These are phyloP conservation scores for Astragalus glycyphyllos DNA, from an alignment of 306 rosid genomes.

Conservation along the genomic window DNA sequence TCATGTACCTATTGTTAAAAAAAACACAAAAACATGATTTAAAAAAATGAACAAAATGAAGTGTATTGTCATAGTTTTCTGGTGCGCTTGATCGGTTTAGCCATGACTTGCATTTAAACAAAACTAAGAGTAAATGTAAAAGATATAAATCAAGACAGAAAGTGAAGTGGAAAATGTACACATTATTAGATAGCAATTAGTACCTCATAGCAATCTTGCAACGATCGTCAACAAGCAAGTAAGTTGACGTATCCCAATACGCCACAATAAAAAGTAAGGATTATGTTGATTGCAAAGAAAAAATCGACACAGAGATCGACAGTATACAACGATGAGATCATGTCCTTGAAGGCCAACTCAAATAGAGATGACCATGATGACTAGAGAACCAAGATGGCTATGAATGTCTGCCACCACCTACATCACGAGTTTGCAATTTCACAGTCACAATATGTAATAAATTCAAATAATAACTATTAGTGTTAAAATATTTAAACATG, in stretches of 20 bases:
- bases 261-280: slow-evolving; percentile 82
- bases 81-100: background rate
- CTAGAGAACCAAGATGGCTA: slow-evolving; percentile 71
- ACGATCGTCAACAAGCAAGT: slow-evolving; percentile 76
- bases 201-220: slow-evolving; percentile 81
- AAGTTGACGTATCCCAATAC: slow-evolving; percentile 77
- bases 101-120: slow-evolving; percentile 6
- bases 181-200: background rate
- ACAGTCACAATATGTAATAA: background rate
- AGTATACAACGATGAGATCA: slow-evolving; percentile 50
- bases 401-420: slow-evolving; percentile 84
- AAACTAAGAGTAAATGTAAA: background rate
- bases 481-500: slow-evolving; percentile 10
- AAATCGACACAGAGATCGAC: slow-evolving; percentile 72
- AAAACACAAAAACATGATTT: slow-evolving; percentile 13
- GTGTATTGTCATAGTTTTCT: background rate
- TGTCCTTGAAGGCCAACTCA: slow-evolving; percentile 70
- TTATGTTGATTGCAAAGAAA: slow-evolving; percentile 74
- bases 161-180: too few species aligned
- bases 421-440: slow-evolving; percentile 25
- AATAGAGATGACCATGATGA: slow-evolving; percentile 93
- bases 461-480: background rate
- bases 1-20: slow-evolving; percentile 57
- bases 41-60: slow-evolving; percentile 3
- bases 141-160: background rate